Conservation (phyloP, 1,284 basidiomycete genomes). For the Leccinum cinnamomeum region DNA sequence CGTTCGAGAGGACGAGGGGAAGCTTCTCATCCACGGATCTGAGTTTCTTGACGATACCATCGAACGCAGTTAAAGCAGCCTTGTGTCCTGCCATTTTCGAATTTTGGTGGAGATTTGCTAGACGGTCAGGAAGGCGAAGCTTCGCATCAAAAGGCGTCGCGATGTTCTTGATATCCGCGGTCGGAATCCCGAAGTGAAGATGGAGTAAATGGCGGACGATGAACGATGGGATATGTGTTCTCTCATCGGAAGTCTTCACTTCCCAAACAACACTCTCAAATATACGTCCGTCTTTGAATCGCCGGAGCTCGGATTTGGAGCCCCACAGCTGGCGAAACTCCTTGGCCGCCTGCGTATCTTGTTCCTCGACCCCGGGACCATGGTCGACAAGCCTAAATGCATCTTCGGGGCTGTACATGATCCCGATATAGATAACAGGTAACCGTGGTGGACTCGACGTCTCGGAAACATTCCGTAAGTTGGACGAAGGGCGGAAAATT, state of each 20-base stretch:
- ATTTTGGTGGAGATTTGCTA: slow-evolving; percentile 51
- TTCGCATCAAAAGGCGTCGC: slow-evolving; percentile 67
- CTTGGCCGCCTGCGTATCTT: slow-evolving; percentile 48
- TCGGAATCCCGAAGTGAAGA: slow-evolving; percentile 71
- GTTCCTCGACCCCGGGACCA: slow-evolving; percentile 75
- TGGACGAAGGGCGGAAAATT: slow-evolving; percentile 52
- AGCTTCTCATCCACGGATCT: slow-evolving; percentile 78
- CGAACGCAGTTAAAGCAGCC: slow-evolving; percentile 78
- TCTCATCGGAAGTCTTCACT: slow-evolving; percentile 70
- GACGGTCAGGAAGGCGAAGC: slow-evolving; percentile 61
- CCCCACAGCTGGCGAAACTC: slow-evolving; percentile 92
- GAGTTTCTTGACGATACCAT: slow-evolving; percentile 74
- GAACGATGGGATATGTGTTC: slow-evolving; percentile 73
- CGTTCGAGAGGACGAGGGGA: slow-evolving; percentile 78
- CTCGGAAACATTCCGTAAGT: slow-evolving; percentile 50
- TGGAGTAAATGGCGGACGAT: slow-evolving; percentile 76
- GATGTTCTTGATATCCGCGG: slow-evolving; percentile 53
- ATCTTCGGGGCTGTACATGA: slow-evolving; percentile 69
- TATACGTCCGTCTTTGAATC: slow-evolving; percentile 98
- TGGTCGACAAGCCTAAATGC: slow-evolving; percentile 87
- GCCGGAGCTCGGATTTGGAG: slow-evolving; percentile 84
- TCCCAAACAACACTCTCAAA: slow-evolving; percentile 95
- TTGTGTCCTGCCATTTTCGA: slow-evolving; percentile 68
- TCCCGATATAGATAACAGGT: slow-evolving; percentile 62
- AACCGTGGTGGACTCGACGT: slow-evolving; percentile 46